Evolutionary conservation across 495 filamentous ascomycete genomes (phyloP).

Genomic region (Xylaria castorea): DNA sequence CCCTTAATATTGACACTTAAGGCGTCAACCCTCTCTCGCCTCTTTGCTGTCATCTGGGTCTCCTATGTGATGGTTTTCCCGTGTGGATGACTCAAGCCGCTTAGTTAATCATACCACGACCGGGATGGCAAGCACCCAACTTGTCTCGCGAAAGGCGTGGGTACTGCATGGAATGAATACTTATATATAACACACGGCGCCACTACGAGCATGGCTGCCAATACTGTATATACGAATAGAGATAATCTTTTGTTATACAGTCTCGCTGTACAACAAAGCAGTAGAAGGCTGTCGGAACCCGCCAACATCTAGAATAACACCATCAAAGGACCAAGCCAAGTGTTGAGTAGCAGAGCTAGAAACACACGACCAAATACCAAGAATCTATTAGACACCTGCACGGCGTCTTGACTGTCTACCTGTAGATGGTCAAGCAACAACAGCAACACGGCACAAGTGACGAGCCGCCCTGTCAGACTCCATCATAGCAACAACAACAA

Average conservation of each 20-base stretch:
- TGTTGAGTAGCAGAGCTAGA: neutral
- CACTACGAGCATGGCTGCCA: neutral
- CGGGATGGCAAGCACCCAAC: conserved; percentile 14
- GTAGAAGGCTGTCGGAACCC: neutral
- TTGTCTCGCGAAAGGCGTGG: conserved; percentile 21
- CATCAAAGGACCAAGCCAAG: neutral
- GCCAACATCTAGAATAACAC: neutral
- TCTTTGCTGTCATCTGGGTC: neutral
- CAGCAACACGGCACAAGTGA: conserved; percentile 2
- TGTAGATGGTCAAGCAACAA: conserved; percentile 11
- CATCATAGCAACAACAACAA: conserved; percentile 10
- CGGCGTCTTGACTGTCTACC: conserved; percentile 1
- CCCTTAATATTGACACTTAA: neutral
- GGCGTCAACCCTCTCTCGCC: conserved; percentile 12
- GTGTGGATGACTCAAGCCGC: conserved; percentile 17
- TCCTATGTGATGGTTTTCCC: neutral
- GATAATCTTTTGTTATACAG: neutral
- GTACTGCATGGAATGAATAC: conserved; percentile 7
- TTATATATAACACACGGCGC: conserved; percentile 20
- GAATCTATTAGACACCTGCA: neutral
- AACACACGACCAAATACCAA: neutral
- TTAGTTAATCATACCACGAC: conserved; percentile 6
- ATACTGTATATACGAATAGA: neutral
- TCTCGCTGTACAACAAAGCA: conserved; percentile 1
- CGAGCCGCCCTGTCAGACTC: conserved; percentile 4